Percentiles rank a stretch among this genome's conserved stretches.
Conservation (phyloP, 2,329 filamentous ascomycete species). For the Apiospora hydei region DNA sequence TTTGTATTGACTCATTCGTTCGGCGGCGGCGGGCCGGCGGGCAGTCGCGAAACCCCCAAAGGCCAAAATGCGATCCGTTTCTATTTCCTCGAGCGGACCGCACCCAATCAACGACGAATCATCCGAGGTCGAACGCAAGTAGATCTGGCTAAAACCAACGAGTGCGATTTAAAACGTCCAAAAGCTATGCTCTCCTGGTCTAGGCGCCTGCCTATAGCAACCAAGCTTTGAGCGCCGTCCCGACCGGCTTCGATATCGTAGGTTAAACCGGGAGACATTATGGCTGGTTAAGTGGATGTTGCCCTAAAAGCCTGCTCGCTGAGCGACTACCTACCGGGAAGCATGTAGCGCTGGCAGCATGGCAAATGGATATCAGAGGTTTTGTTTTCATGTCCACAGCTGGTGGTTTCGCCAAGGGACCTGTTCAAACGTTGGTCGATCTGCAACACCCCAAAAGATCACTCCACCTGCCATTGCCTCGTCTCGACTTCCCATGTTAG, state of each 20-base stretch:
- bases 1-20: neutral
- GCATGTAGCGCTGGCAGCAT: neutral
- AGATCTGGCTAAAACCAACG: neutral
- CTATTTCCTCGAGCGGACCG: neutral
- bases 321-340: neutral
- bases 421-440: conserved; percentile 21
- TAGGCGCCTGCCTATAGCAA: neutral
- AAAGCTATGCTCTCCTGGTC: neutral
- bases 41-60: neutral
- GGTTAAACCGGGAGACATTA: neutral
- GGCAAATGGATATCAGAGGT: neutral
- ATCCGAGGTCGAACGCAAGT: neutral
- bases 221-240: conserved; percentile 5
- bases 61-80: neutral
- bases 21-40: neutral
- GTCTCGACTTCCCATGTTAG: neutral
- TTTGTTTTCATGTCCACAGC: conserved; percentile 4
- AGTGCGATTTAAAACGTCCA: neutral
- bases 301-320: conserved; percentile 5
- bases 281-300: neutral
- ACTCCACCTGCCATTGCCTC: conserved; percentile 18
- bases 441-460: neutral
- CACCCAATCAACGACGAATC: neutral
- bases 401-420: conserved; percentile 19
- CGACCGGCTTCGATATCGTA: neutral